phyloP scores from a whole-genome alignment of 2,329 filamentous ascomycete species.

The Fonsecaea monophora region DNA sequence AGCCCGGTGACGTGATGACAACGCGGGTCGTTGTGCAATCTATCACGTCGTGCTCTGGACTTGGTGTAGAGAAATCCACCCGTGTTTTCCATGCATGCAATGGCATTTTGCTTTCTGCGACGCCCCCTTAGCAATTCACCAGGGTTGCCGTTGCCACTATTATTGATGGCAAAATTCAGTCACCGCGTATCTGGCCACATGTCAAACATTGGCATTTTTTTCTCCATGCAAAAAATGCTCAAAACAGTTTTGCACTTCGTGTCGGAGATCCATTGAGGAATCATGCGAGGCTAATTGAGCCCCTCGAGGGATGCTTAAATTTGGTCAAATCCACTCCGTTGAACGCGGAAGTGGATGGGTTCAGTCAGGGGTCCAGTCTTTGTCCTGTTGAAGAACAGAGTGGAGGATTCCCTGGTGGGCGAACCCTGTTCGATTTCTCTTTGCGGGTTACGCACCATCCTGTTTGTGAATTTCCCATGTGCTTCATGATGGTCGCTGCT shows the following conservation, averaged over 20 bases:
- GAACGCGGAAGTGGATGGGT: neutral
- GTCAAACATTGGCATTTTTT: neutral
- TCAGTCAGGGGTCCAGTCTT: neutral
- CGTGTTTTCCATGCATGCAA: no score
- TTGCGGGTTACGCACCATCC: no score
- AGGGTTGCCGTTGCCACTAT: no score
- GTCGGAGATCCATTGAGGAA: neutral
- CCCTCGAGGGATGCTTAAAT: neutral
- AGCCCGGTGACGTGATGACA: neutral
- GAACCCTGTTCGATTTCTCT: neutral
- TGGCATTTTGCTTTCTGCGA: neutral
- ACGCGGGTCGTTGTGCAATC: neutral
- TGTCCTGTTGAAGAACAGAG: neutral
- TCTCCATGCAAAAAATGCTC: no score
- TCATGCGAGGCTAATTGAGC: neutral
- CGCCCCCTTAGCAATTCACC: no score
- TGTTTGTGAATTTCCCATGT: constrained; percentile 1
- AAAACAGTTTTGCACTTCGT: neutral
- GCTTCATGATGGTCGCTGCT: neutral
- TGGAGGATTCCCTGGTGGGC: neutral
- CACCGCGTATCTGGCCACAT: neutral
- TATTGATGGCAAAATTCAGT: no score
- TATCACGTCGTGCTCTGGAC: neutral
- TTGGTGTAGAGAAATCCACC: neutral
- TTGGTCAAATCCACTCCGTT: neutral